A percentile compares a stretch with the other conserved stretches of the same genome.
Evolutionary conservation across 2,329 filamentous ascomycete genomes (phyloP).

Genomic region (Penicillium frequentans): DNA sequence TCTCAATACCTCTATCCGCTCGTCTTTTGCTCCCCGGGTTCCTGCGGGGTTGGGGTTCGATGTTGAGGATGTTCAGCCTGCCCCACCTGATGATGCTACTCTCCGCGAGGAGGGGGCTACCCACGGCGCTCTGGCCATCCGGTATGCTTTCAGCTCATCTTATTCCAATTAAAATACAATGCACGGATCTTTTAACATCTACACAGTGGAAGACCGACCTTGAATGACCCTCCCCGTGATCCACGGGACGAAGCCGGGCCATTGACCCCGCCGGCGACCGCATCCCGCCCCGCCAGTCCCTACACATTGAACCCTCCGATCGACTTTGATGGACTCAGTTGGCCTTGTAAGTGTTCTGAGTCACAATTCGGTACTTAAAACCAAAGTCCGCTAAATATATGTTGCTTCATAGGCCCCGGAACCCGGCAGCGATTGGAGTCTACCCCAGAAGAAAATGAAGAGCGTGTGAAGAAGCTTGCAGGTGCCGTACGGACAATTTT

Average conservation of each 20-base stretch:
- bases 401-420: slow-evolving; percentile 39
- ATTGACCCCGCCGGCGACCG: slow-evolving; percentile 52
- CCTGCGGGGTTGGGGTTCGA: slow-evolving; percentile 31
- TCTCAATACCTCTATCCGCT: slow-evolving; percentile 59
- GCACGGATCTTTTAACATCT: slow-evolving; percentile 4
- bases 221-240: slow-evolving; percentile 55
- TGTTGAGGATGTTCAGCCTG: slow-evolving; percentile 10
- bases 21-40: slow-evolving; percentile 51
- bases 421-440: slow-evolving; percentile 56
- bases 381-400: neutral
- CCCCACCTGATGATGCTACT: slow-evolving; percentile 18
- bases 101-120: slow-evolving; percentile 9
- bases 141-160: slow-evolving; percentile 21
- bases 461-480: slow-evolving; percentile 60
- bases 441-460: slow-evolving; percentile 58
- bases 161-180: neutral
- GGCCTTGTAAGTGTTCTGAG: slow-evolving; percentile 47
- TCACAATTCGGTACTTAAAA: neutral
- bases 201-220: slow-evolving; percentile 23
- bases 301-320: slow-evolving; percentile 52
- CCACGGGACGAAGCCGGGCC: slow-evolving; percentile 52
- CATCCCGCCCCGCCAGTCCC: slow-evolving; percentile 52
- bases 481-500: slow-evolving; percentile 64
- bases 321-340: slow-evolving; percentile 54
- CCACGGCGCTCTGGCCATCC: slow-evolving; percentile 20